A percentile compares a stretch with the other conserved stretches of the same genome.
Conservation (phyloP, 371 early-diverging fungal species). For the Funneliformis caledonium region DNA sequence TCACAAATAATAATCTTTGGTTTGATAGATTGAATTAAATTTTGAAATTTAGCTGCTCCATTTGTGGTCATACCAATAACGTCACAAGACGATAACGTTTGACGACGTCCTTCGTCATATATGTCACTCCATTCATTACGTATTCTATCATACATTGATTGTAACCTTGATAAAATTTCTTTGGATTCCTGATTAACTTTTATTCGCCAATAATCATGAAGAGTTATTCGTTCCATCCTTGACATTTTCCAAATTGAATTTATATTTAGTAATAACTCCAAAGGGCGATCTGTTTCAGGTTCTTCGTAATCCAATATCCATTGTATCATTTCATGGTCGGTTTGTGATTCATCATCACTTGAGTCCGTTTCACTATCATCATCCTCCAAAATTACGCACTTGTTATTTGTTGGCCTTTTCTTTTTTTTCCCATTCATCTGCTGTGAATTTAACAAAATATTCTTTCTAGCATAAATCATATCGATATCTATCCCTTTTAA, state of each 20-base stretch:
- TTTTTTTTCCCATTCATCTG: too few relatives aligned
- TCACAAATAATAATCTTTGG: conserved; percentile 70
- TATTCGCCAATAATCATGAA: conserved; percentile 48
- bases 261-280: conserved; percentile 41
- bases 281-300: conserved; percentile 43
- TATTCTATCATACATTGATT: conserved; percentile 39
- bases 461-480: too few relatives aligned
- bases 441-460: background rate
- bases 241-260: conserved; percentile 55
- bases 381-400: background rate
- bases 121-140: conserved; percentile 41
- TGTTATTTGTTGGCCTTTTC: background rate
- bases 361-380: background rate
- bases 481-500: background rate
- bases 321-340: background rate
- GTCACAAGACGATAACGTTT: background rate
- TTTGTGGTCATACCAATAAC: conserved; percentile 60
- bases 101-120: conserved; percentile 20
- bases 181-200: conserved; percentile 40
- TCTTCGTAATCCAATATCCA: background rate
- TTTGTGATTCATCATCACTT: background rate
- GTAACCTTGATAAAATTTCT: conserved; percentile 32
- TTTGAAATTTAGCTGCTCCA: conserved; percentile 51
- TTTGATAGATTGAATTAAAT: conserved; percentile 50
- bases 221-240: conserved; percentile 44